A percentile compares a stretch with the other conserved stretches of the same genome.
Conservation (phyloP, 73 alveolate species). For the Effrenium voratum region DNA sequence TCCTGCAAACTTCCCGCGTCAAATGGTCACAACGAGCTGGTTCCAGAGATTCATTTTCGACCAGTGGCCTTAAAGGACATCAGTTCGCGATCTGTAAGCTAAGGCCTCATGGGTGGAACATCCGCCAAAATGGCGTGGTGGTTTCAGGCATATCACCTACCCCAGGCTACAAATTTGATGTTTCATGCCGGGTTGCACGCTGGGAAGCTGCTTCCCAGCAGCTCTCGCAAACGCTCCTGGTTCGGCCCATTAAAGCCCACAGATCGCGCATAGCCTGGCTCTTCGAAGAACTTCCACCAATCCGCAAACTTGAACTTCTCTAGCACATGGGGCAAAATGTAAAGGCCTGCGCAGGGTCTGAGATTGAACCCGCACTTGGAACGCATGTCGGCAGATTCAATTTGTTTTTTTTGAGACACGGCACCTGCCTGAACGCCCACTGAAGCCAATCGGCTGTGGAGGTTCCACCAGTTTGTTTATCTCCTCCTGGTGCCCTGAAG, state of each 20-base stretch:
- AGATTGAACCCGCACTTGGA: neutral
- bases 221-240: neutral
- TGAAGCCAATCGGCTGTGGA: slow-evolving; percentile 21
- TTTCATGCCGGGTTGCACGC: neutral
- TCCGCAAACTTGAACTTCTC: slow-evolving; percentile 34
- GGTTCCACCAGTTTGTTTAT: neutral
- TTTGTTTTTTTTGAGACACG: no score
- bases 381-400: neutral
- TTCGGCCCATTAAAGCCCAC: neutral
- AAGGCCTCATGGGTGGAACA: no score
- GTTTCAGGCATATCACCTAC: no score
- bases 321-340: neutral
- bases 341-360: slow-evolving; percentile 33
- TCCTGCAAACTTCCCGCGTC: no score
- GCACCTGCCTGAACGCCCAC: slow-evolving; percentile 56
- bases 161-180: neutral
- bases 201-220: slow-evolving; percentile 22
- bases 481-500: neutral
- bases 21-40: no score
- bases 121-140: no score
- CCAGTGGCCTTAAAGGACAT: no score
- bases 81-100: no score
- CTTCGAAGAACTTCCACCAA: slow-evolving; percentile 35
- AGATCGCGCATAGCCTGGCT: neutral
- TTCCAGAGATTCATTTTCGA: no score